Evolutionary conservation across 345 rosid genomes (phyloP).

Genomic region (Eutrema japonicum): DNA sequence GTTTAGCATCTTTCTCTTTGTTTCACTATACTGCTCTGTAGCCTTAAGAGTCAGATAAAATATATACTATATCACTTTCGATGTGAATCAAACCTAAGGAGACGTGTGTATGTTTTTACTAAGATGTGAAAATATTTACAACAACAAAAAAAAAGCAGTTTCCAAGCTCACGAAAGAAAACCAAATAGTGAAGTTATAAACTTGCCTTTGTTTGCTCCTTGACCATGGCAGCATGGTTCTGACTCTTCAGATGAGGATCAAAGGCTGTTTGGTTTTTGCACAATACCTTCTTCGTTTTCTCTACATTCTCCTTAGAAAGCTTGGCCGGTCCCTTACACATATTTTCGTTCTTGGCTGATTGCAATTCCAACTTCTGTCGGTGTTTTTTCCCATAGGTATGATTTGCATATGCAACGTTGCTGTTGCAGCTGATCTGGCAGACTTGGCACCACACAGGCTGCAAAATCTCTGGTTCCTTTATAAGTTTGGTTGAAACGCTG

Average conservation of each 20-base stretch:
- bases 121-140: neutral
- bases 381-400: constrained; percentile 38
- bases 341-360: neutral
- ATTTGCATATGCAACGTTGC: constrained; percentile 31
- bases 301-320: constrained; percentile 16
- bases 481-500: constrained; percentile 12
- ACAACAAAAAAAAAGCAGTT: neutral
- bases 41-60: neutral
- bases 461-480: constrained; percentile 18
- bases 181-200: constrained; percentile 1
- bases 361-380: constrained; percentile 18
- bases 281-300: constrained; percentile 5
- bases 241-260: constrained; percentile 17
- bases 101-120: neutral
- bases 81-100: neutral
- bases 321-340: constrained; percentile 14
- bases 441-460: constrained; percentile 38
- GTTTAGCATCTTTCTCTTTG: constrained; percentile 14
- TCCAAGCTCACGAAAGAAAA: neutral
- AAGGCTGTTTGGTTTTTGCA: constrained; percentile 19
- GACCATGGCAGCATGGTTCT: neutral
- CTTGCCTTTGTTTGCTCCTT: constrained; percentile 36
- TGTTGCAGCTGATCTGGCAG: constrained; percentile 33
- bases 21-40: neutral
- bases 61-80: neutral